A percentile compares a stretch with the other conserved stretches of the same genome.
Conservation (phyloP, 345 rosid species). For the Linum trigynum region DNA sequence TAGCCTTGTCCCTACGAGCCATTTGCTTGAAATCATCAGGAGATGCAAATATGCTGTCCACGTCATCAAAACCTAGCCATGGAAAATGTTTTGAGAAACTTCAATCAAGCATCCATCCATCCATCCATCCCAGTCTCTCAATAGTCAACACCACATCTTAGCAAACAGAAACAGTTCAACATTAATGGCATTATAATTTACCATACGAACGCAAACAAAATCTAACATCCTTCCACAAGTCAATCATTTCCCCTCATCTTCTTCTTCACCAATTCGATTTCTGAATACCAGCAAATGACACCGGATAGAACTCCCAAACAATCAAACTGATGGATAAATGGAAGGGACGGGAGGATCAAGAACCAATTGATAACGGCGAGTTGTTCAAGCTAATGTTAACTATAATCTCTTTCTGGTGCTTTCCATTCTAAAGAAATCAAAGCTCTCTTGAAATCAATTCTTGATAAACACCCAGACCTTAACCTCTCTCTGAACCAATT, state of each 20-base stretch:
- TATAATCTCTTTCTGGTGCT: no score
- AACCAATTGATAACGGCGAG: no score
- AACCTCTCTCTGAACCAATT: neutral
- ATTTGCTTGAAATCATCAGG: conserved; percentile 66
- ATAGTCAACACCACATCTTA: neutral
- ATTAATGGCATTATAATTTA: no score
- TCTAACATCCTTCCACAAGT: neutral
- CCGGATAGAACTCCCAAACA: neutral
- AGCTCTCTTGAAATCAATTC: neutral
- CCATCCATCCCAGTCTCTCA: neutral
- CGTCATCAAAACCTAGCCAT: conserved; percentile 63
- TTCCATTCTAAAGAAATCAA: no score
- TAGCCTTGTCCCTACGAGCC: conserved; percentile 47
- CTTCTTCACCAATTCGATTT: neutral
- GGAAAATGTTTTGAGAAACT: neutral
- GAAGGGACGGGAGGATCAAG: no score
- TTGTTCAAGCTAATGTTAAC: no score
- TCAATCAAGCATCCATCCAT: no score
- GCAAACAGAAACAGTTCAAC: neutral
- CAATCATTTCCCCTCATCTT: neutral
- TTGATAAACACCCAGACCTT: neutral
- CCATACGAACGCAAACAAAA: neutral
- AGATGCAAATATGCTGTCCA: conserved; percentile 80
- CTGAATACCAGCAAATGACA: neutral
- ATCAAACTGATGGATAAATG: no score